Percentiles rank a stretch among this genome's conserved stretches.
phyloP scores from a whole-genome alignment of 805 yeast species.

The Lachancea waltii region DNA sequence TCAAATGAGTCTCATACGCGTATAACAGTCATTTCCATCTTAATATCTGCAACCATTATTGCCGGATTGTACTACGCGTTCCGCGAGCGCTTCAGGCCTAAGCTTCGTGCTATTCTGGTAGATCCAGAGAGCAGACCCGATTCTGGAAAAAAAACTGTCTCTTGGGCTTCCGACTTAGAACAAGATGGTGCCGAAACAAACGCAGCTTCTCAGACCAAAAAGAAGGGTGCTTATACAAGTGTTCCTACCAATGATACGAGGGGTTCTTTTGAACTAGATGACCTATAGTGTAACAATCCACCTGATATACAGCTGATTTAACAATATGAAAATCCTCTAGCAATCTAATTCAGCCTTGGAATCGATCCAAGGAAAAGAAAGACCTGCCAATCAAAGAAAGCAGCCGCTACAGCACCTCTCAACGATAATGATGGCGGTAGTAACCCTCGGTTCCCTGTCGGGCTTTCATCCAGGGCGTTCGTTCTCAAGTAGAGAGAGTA shows the following conservation, averaged over 20 bases:
- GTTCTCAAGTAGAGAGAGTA: no score
- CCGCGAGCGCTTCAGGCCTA: constrained; percentile 13
- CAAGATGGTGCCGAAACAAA: constrained; percentile 11
- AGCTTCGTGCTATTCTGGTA: constrained; percentile 17
- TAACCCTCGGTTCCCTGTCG: no score
- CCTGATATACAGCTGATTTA: no score
- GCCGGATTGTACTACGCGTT: constrained; percentile 12
- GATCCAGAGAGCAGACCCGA: constrained; percentile 18
- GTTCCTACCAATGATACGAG: constrained; percentile 17
- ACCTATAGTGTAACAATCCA: constrained; percentile 9
- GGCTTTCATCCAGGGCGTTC: no score
- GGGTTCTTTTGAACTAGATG: constrained; percentile 23
- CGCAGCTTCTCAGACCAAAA: constrained; percentile 6
- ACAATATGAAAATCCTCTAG: no score
- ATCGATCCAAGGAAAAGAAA: no score
- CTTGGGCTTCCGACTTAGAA: constrained; percentile 35
- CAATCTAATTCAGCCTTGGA: no score
- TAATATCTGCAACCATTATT: constrained; percentile 10
- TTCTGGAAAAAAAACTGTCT: constrained; percentile 29
- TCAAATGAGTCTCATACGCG: constrained; percentile 2
- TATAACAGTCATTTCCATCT: constrained; percentile 4
- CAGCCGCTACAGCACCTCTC: no score
- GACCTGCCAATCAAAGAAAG: no score
- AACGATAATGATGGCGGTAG: no score
- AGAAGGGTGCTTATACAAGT: constrained; percentile 17